These are phyloP conservation scores for Gossypium ekmanianum DNA, from an alignment of 345 rosid genomes.

Conservation along the genomic window DNA sequence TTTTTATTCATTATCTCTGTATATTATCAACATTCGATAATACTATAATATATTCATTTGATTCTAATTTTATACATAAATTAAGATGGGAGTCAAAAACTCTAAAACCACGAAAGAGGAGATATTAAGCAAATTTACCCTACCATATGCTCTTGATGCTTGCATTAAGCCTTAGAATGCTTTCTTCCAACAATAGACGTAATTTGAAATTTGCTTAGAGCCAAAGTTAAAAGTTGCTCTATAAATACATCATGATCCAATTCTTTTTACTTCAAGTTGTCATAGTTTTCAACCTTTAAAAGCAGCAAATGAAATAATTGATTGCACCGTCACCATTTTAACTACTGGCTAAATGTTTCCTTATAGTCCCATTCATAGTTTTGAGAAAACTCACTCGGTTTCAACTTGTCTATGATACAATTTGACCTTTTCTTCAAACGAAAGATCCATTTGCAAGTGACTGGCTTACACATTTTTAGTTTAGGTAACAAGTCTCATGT, in stretches of 20 bases:
- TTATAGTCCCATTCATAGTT: background rate
- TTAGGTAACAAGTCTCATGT: background rate
- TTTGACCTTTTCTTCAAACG: background rate
- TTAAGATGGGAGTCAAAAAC: too few relatives aligned
- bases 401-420: background rate
- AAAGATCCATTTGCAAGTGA: background rate
- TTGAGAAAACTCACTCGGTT: background rate
- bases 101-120: too few relatives aligned
- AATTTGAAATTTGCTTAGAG: background rate
- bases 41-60: too few relatives aligned
- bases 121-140: background rate
- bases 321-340: background rate
- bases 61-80: too few relatives aligned
- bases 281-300: background rate
- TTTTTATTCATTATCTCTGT: too few relatives aligned
- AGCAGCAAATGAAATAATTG: background rate
- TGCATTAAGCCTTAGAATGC: background rate
- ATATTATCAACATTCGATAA: too few relatives aligned
- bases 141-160: background rate
- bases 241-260: too few relatives aligned
- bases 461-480: background rate
- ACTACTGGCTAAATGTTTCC: background rate
- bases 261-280: background rate
- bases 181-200: background rate
- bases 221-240: background rate